Evolutionary conservation across 2,329 filamentous ascomycete species (phyloP), one percentile per base, ranked within the genome.

Genomic region (Ceratocystis papillata): DNA sequence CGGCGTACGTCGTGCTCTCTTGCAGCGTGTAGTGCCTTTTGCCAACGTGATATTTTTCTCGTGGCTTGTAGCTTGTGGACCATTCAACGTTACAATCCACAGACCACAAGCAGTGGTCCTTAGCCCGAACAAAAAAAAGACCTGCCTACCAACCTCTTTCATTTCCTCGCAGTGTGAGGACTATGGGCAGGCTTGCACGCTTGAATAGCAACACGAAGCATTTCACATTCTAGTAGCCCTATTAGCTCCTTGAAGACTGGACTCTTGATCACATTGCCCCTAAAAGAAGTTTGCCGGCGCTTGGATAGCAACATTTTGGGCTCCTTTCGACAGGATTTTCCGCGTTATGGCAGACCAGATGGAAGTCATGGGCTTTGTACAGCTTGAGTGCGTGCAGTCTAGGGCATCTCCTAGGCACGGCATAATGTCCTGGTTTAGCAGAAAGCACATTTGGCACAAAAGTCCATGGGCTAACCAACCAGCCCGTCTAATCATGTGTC

Each of bases 381-480:
- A 15, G 20, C 25, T 59, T 59, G 55, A 17, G 15, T 30, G 25
- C 55, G 30, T n/a, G 55, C 7, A 10, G 30, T 17, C 55, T 59
- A 20, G 25, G 8, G 15, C 8, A n/a, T 59, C 30, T 30, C 55
- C 55, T 59, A 59, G 55, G 17, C 55, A 59, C 55, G 33, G 55
- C 55, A 59, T 59, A 33, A 41, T 17, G 30, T 59, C 55, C n/a
- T 17, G 25, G 55, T 59, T 37, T 17, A 59, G 25, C 55, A 59
- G 12, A 30, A 37, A 22, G 55, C 28, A 59, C 15, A 15, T 12
- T 59, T 30, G 55, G 28, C 55, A 59, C 55, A 59, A 59, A 59
- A 59, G 55, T 37, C 8, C 55, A 59, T 59, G 25, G 28, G 28
- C 12, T 30, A 37, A 59, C 55, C 55, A 59, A 59, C 55, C 55